phyloP scores from a whole-genome alignment of 164 flowering plant genomes.

The Vitis riparia region DNA sequence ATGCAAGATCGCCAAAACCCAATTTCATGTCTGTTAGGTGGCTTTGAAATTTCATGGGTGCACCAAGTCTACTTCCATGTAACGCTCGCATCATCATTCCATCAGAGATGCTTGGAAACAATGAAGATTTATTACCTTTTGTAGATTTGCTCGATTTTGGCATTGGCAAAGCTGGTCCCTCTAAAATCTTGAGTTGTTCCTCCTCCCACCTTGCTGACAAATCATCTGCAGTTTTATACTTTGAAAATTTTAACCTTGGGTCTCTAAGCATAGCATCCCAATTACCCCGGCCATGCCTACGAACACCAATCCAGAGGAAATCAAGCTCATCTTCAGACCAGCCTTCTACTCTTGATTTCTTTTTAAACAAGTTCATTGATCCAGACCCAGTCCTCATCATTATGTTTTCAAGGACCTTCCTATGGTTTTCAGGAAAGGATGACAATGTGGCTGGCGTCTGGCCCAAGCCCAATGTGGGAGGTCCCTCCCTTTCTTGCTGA shows the following conservation, averaged over 20 bases:
- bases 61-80: constrained; percentile 56
- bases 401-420: constrained; percentile 90
- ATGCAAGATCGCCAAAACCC: constrained; percentile 54
- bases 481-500: constrained; percentile 48
- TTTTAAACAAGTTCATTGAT: constrained; percentile 42
- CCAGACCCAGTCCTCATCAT: constrained; percentile 84
- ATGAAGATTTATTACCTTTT: constrained; percentile 38
- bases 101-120: constrained; percentile 70
- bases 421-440: constrained; percentile 79
- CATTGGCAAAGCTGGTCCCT: constrained; percentile 33
- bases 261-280: constrained; percentile 89
- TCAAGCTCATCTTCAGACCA: constrained; percentile 99
- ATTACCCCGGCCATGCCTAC: constrained; percentile 90
- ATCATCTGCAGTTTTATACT: constrained; percentile 63
- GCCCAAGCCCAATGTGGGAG: constrained; percentile 57
- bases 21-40: constrained; percentile 88
- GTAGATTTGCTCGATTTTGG: constrained; percentile 32
- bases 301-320: constrained; percentile 96
- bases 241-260: constrained; percentile 76
- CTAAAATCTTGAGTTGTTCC: constrained; percentile 69
- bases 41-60: constrained; percentile 47
- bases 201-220: constrained; percentile 76
- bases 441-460: constrained; percentile 52
- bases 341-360: constrained; percentile 56
- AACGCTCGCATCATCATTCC: constrained; percentile 87